These are phyloP conservation scores for Fragilaria radians DNA, from an alignment of 108 stramenopile genomes.

Conservation along the genomic window DNA sequence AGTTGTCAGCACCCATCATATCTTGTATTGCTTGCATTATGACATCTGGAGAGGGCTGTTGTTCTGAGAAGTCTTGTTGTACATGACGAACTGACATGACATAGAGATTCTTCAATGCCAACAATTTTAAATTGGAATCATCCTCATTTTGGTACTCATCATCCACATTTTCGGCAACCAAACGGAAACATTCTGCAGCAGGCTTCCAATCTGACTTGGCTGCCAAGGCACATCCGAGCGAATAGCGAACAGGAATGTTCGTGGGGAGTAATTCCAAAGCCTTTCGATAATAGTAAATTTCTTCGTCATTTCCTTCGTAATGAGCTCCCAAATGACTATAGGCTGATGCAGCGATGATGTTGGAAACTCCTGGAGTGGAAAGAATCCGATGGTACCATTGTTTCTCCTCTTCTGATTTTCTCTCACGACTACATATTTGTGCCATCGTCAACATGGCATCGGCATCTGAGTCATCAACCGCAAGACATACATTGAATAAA, in stretches of 20 bases:
- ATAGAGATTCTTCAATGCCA: slow-evolving; percentile 28
- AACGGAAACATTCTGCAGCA: slow-evolving; percentile 20
- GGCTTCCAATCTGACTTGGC: slow-evolving; percentile 20
- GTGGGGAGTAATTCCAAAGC: slow-evolving; percentile 15
- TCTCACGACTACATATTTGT: slow-evolving; percentile 11
- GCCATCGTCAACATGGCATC: slow-evolving; percentile 28
- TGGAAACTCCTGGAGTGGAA: slow-evolving; percentile 25
- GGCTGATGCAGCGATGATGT: slow-evolving; percentile 15
- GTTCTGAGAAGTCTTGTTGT: slow-evolving; percentile 6
- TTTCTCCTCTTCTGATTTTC: slow-evolving; percentile 14
- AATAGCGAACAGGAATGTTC: slow-evolving; percentile 24
- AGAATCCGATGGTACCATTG: slow-evolving; percentile 17
- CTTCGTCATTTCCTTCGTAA: slow-evolving; percentile 20
- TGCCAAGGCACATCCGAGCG: slow-evolving; percentile 35
- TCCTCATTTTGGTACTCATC: slow-evolving; percentile 9
- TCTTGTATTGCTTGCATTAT: slow-evolving; percentile 18
- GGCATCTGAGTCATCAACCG: slow-evolving; percentile 29
- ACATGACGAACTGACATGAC: slow-evolving; percentile 14
- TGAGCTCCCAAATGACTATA: slow-evolving; percentile 41
- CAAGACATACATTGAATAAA: slow-evolving; percentile 21
- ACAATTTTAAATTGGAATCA: background rate
- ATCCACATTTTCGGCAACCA: slow-evolving; percentile 13
- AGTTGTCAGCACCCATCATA: slow-evolving; percentile 35
- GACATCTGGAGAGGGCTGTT: slow-evolving; percentile 19
- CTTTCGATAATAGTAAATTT: slow-evolving; percentile 32